Base-by-base conservation (phyloP, 1,284 basidiomycete species). In the Volvariella surrecta region DNA sequence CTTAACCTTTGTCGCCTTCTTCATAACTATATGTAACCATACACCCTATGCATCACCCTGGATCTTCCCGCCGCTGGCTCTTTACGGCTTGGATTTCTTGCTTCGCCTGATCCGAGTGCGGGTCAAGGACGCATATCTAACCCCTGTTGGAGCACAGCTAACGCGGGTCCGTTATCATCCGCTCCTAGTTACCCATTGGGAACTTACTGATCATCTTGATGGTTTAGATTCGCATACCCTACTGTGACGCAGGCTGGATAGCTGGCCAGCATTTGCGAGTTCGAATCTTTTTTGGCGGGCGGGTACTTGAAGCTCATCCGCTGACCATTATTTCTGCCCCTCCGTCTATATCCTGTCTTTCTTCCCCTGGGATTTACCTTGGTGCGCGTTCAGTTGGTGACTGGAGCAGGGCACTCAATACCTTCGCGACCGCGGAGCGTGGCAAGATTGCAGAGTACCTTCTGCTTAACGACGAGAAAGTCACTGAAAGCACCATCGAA, bases 241-340 rank as follows among this genome's bases (percentile, higher is more conserved):
- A 86, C 54, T 80, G 75, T 46, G 71, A 79, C 40, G 66, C 68
- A 18, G 86, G 86, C 4, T 91, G 87, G 85, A 61, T 75, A 1
- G 81, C 82, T 0, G 87, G 87, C 1, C 89, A 91, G 54, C 86
- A 90, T 54, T 64, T 90, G 50, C 76, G 76, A 35, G 59, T 91
- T 2, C 79, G 86, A 0, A 72, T 87, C 11, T 80, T 90, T 59
- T 76, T 82, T 57, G 67, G 63, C 0, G 78, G 76, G 0, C 71
- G 76, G 11, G 53, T 85, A 15, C 79, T 88, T 52, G 82, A 86
- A 56, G 76, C 82, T 0, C 89, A 90, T 52, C 83, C 88, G 0
- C 67, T 90, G 45, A 86, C 82, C 4, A 85, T 90, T 46, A 66
- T 81, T 55, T 79, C 75, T 34, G 83, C 85, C 0, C 76, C 85